phyloP scores from a whole-genome alignment of 768 basidiomycete species.

The Tricholoma sp. region DNA sequence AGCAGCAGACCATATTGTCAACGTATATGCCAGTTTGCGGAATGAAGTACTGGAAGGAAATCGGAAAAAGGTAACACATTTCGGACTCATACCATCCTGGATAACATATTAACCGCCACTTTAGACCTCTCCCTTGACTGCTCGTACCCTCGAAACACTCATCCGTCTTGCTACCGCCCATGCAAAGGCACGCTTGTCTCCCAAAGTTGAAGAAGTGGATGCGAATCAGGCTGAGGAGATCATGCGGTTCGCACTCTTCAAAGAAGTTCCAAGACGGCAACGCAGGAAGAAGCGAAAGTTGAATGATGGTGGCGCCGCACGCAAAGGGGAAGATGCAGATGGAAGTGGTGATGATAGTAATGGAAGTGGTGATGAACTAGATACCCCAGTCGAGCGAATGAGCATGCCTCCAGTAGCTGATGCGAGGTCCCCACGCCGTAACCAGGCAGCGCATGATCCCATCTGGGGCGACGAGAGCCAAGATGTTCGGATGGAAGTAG shows the following conservation, averaged over 20 bases:
- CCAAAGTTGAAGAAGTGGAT: slow-evolving; percentile 79
- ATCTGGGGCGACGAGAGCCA: slow-evolving; percentile 66
- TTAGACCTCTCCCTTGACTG: slow-evolving; percentile 95
- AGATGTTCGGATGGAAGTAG: slow-evolving; percentile 57
- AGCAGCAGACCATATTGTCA: slow-evolving; percentile 91
- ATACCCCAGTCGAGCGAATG: slow-evolving; percentile 44
- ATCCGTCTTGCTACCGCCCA: slow-evolving; percentile 98
- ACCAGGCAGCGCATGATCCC: slow-evolving; percentile 42
- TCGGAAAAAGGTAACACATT: slow-evolving; percentile 63
- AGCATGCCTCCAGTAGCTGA: slow-evolving; percentile 36
- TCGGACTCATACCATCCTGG: slow-evolving; percentile 1
- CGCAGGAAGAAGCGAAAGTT: slow-evolving; percentile 84
- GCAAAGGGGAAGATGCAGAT: slow-evolving; percentile 39
- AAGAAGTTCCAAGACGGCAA: slow-evolving; percentile 85
- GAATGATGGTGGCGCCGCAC: slow-evolving; percentile 57
- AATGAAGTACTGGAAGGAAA: slow-evolving; percentile 92
- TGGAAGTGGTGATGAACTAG: slow-evolving; percentile 40
- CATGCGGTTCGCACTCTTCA: slow-evolving; percentile 95
- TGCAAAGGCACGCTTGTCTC: slow-evolving; percentile 88
- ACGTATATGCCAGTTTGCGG: slow-evolving; percentile 84
- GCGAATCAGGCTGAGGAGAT: slow-evolving; percentile 91
- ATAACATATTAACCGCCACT: slow-evolving; percentile 12
- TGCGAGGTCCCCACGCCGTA: slow-evolving; percentile 17
- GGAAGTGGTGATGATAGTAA: slow-evolving; percentile 53
- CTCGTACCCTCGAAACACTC: slow-evolving; percentile 96